Evolutionary conservation across 371 early-diverging fungal species (phyloP), one percentile per base, ranked within the genome.

Genomic region (Actinomortierella wolfii): DNA sequence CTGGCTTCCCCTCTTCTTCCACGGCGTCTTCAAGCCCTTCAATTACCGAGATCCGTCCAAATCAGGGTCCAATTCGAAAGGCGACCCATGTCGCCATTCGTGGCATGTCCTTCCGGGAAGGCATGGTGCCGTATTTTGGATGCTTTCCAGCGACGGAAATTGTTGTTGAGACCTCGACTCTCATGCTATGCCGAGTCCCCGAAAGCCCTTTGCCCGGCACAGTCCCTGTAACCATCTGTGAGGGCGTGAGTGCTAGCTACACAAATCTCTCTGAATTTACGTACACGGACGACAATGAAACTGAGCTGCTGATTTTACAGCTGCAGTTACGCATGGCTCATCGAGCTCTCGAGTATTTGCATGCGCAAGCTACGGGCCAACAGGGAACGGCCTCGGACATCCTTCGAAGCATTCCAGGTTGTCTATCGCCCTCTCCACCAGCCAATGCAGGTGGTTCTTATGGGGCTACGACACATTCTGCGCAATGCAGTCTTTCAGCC

Each of bases 51-150:
- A 54, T 71, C 25, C 57, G 71, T 17, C 71, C 71, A 5, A 42
- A 61, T 7, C 65, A 65, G 0, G 71, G 71, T 28, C 71, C 71
- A 5, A 51, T 70, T 42, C 51, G 70, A 8, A 70, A 64, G 51
- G 40, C 29, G 42, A 70, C 61, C 11, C 65, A 70, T 61, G 70
- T 70, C 3, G 39, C 64, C 5, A 9, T 70, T 6, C 56, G 70
- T 6, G 70, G 70, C 0, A 3, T 47, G 6, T 64, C 50, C 21
- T 70, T 64, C 57, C 53, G 54, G n/a, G 70, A 64, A 29, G 70
- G 70, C 0, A 70, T 70, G 65, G 45, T 61, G 0, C 70, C 70
- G 3, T 70, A 64, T 20, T 70, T 70, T 55, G 70, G 70, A 18
- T 70, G 59, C 15, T 64, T 61, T 18, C 70, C 61, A 1, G 70